phyloP scores from a whole-genome alignment of 345 rosid genomes.

The Ceriops tagal region DNA sequence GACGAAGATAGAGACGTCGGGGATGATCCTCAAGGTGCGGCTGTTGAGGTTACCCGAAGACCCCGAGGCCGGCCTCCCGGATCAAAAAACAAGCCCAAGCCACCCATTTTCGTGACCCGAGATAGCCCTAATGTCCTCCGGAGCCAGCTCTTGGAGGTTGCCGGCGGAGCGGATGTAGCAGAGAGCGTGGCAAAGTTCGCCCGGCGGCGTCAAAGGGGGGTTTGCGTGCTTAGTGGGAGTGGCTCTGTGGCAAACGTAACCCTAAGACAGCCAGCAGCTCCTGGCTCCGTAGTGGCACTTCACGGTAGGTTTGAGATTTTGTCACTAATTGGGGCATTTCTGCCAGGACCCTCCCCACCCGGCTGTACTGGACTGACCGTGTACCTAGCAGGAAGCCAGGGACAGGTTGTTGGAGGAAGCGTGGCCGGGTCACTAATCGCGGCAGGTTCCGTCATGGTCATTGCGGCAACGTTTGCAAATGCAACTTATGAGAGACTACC shows the following conservation, averaged over 20 bases:
- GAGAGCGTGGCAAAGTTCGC: constrained; percentile 74
- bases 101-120: constrained; percentile 70
- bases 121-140: constrained; percentile 88
- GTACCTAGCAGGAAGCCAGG: constrained; percentile 70
- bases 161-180: constrained; percentile 69
- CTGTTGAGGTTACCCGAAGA: constrained; percentile 60
- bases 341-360: constrained; percentile 88
- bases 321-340: constrained; percentile 71
- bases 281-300: constrained; percentile 65
- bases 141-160: constrained; percentile 74
- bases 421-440: constrained; percentile 68
- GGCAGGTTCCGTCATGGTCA: constrained; percentile 76
- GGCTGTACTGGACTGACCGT: constrained; percentile 80
- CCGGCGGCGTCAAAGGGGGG: constrained; percentile 69
- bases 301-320: constrained; percentile 78
- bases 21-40: constrained; percentile 68
- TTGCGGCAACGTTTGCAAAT: constrained; percentile 81
- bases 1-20: constrained; percentile 53
- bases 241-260: constrained; percentile 83
- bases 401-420: constrained; percentile 79
- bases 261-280: constrained; percentile 72
- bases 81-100: constrained; percentile 74
- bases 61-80: constrained; percentile 85
- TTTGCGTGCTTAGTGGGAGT: constrained; percentile 74
- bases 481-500: constrained; percentile 83